phyloP scores from a whole-genome alignment of 257 asterid genomes.

The Rubia yunnanensis region DNA sequence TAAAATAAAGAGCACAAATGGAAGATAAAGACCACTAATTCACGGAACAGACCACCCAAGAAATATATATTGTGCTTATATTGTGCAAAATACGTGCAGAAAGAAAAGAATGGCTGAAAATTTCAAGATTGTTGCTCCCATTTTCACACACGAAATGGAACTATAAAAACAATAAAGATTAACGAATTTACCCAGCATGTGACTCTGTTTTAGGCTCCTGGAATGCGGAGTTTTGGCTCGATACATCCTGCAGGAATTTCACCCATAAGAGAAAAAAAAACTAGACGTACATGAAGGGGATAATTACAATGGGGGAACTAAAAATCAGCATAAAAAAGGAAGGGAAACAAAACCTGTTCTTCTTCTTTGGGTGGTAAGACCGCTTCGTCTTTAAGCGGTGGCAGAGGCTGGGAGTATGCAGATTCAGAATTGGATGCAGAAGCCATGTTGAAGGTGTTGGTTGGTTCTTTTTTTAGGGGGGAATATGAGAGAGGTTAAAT shows the following conservation, averaged over 20 bases:
- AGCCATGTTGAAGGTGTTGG: not conserved
- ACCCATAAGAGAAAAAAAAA: not conserved
- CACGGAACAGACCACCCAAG: not conserved
- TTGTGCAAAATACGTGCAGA: not conserved
- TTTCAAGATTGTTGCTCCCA: not conserved
- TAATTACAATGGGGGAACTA: not conserved
- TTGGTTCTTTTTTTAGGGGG: not conserved
- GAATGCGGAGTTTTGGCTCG: conserved; percentile 2
- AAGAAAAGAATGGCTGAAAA: not conserved
- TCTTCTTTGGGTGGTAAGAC: too few species aligned
- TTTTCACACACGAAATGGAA: not conserved
- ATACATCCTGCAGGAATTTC: conserved; percentile 10
- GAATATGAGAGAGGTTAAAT: not conserved
- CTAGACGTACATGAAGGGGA: not conserved
- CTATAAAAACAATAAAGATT: not conserved
- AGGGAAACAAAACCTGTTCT: conserved; percentile 6
- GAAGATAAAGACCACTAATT: not conserved
- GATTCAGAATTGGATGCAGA: conserved; percentile 18
- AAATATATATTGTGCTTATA: not conserved
- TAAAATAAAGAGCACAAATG: not conserved
- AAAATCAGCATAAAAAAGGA: not conserved
- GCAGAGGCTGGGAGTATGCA: conserved; percentile 11
- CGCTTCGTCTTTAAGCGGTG: conserved; percentile 18
- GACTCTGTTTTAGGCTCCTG: conserved; percentile 10
- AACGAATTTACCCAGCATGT: conserved; percentile 1